Base-by-base conservation (phyloP, 305 asterid species). In the Fraxinus albicans region DNA sequence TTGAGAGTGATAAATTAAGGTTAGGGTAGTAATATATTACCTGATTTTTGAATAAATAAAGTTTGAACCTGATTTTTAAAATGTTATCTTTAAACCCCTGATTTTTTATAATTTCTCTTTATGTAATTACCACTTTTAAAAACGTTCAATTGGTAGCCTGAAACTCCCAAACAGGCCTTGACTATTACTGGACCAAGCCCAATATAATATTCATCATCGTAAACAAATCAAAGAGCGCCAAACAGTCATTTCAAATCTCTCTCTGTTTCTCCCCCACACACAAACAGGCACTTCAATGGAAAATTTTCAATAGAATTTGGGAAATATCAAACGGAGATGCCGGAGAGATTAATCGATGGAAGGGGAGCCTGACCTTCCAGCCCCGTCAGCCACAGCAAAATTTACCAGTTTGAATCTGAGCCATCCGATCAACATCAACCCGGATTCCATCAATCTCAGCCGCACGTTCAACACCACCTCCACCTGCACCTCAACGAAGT, bases 321-420 rank as follows among this genome's bases (percentile, higher is more conserved):
- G 36, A 70, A 70, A 70, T 21, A 29, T 13, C 76, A 70, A 4
- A 65, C 83, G 81, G 94, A 90, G 60, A 95, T 95, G 98, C 91
- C 84, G 80, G 73, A 84, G 86, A 79, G 87, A 79, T 85, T 83
- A 82, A 86, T 88, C 93, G 84, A 94, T 94, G 97, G 95, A 95
- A 89, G 93, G 92, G 93, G 97, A 95, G 90, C 90, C 92, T 91
- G 93, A 94, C 89, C 93, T 89, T 90, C 95, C 93, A 88, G 89
- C 77, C 84, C 92, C 90, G 74, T 86, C 86, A 72, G 86, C 88
- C 76, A 87, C 82, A 81, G 79, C 82, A 79, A 84, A 86, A 21
- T 88, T 90, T 86, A 65, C 88, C 65, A 90, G 86, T 77, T 88
- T 90, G 87, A 85, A 85, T 80, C 89, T 85, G 17, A 81, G 88